These are phyloP conservation scores for Hyphopichia fennica DNA, from an alignment of 1,139 yeast genomes.

Conservation along the genomic window DNA sequence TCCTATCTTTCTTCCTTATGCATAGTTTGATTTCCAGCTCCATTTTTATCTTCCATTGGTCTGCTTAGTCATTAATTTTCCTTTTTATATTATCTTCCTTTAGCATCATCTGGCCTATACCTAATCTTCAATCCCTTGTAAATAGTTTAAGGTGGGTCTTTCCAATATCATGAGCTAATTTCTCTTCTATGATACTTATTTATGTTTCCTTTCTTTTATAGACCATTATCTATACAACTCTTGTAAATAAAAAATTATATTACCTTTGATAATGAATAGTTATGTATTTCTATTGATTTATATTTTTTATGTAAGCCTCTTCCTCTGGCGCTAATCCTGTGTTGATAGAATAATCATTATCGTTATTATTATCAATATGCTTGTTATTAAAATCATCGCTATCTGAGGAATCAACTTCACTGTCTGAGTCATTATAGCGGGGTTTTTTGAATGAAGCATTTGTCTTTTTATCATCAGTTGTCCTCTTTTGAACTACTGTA, in stretches of 20 bases:
- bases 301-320: constrained; percentile 7
- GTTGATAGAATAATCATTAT: neutral
- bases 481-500: neutral
- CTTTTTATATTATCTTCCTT: too few relatives aligned
- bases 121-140: too few relatives aligned
- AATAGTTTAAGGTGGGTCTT: too few relatives aligned
- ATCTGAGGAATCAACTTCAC: neutral
- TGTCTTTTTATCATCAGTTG: constrained; percentile 1
- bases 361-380: constrained; percentile 7
- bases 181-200: neutral
- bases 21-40: neutral
- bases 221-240: constrained; percentile 5
- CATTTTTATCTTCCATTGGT: neutral
- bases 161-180: too few relatives aligned
- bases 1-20: neutral
- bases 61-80: neutral
- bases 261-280: neutral
- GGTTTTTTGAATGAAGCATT: constrained; percentile 3
- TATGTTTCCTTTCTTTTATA: constrained; percentile 8
- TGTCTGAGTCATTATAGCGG: neutral
- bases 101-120: too few relatives aligned
- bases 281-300: neutral
- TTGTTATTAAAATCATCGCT: neutral
- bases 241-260: constrained; percentile 1
- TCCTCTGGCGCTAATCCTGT: constrained; percentile 13